These are phyloP conservation scores for Yarrowia phangngaensis DNA, from an alignment of 805 yeast species.

Conservation along the genomic window DNA sequence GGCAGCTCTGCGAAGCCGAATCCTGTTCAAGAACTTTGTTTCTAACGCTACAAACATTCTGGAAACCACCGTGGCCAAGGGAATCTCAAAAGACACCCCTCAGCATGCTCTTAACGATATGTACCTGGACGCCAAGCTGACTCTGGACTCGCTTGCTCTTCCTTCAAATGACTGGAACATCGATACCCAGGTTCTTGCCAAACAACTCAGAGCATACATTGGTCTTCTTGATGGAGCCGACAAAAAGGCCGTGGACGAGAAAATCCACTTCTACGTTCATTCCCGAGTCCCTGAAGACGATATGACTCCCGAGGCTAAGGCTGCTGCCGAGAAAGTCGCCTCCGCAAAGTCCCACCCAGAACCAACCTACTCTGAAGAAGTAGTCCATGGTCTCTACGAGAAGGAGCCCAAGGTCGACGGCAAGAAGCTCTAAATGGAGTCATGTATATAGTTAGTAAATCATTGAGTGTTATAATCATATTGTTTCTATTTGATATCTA, in stretches of 20 bases:
- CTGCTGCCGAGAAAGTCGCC: too few species aligned
- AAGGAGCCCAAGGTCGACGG: too few species aligned
- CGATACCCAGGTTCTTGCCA: slow-evolving; percentile 20
- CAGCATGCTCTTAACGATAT: slow-evolving; percentile 9
- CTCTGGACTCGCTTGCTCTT: slow-evolving; percentile 1
- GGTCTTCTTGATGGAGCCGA: slow-evolving; percentile 2
- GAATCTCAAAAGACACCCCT: background rate
- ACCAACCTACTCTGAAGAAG: too few species aligned
- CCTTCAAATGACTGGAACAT: slow-evolving; percentile 23
- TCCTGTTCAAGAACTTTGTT: slow-evolving; percentile 15
- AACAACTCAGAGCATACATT: slow-evolving; percentile 11
- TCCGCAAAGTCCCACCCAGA: too few species aligned
- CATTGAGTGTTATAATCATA: background rate
- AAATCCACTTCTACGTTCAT: slow-evolving; percentile 10
- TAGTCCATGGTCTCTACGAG: too few species aligned
- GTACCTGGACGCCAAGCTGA: slow-evolving; percentile 22
- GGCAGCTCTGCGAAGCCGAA: slow-evolving; percentile 20
- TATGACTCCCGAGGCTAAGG: slow-evolving; percentile 11
- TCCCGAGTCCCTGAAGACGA: background rate
- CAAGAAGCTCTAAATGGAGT: slow-evolving; percentile 21
- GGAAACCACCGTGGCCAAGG: slow-evolving; percentile 1
- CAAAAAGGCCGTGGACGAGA: slow-evolving; percentile 7
- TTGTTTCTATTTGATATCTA: background rate
- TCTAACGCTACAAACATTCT: slow-evolving; percentile 4
- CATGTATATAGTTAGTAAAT: slow-evolving; percentile 15